A percentile compares a stretch with the other conserved stretches of the same genome.
Conservation (phyloP, 2,329 filamentous ascomycete species). For the Endoconidiophora polonica region DNA sequence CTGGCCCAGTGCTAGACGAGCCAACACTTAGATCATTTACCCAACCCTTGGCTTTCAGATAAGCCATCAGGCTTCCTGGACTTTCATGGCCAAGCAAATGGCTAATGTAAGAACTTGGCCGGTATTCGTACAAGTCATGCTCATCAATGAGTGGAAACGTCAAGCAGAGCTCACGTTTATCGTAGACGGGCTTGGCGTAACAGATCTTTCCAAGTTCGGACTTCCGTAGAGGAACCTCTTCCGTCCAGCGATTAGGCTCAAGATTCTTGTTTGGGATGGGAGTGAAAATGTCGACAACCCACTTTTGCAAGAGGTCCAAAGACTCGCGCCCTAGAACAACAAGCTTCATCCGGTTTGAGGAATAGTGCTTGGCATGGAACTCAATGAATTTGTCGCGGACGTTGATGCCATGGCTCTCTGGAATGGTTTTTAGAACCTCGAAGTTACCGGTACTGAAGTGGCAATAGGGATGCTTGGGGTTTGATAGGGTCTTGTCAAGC, state of each 20-base stretch:
- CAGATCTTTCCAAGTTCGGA: constrained; percentile 47
- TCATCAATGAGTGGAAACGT: constrained; percentile 78
- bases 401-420: constrained; percentile 63
- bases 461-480: constrained; percentile 72
- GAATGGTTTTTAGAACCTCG: constrained; percentile 68
- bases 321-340: constrained; percentile 70
- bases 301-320: constrained; percentile 65
- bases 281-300: constrained; percentile 72
- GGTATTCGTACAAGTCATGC: constrained; percentile 59
- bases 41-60: constrained; percentile 82
- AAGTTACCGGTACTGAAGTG: constrained; percentile 86
- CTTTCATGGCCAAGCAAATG: constrained; percentile 87
- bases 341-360: constrained; percentile 84
- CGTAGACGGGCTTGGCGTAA: constrained; percentile 85
- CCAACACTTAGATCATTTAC: constrained; percentile 70
- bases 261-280: constrained; percentile 69
- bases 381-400: constrained; percentile 84
- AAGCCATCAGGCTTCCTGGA: constrained; percentile 78
- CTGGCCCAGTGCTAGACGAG: constrained; percentile 58
- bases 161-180: constrained; percentile 62
- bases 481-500: constrained; percentile 75
- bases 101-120: constrained; percentile 71
- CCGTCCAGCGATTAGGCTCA: constrained; percentile 37
- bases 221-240: constrained; percentile 32
- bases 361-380: constrained; percentile 80